Percentiles rank a stretch among this genome's conserved stretches.
Conservation (phyloP, 768 basidiomycete genomes). For the Phylloporus scabripes region DNA sequence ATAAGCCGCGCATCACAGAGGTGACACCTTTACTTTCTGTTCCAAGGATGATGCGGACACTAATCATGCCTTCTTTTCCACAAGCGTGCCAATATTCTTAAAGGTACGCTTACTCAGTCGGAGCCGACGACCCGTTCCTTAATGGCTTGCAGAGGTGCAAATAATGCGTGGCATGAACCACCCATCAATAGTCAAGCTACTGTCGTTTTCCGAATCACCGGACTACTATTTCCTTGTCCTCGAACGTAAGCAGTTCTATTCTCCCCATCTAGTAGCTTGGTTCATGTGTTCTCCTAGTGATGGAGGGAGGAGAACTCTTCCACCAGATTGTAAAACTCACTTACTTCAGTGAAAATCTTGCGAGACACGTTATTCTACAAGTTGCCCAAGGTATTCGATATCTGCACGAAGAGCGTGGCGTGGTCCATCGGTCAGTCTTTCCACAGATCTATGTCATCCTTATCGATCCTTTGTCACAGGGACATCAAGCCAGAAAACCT, state of each 20-base stretch:
- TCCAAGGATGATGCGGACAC: conserved; percentile 14
- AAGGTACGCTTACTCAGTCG: conserved; percentile 45
- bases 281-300: conserved; percentile 47
- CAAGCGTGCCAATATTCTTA: conserved; percentile 95
- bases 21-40: conserved; percentile 41
- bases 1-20: conserved; percentile 97
- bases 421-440: conserved; percentile 74
- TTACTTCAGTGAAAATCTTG: conserved; percentile 96
- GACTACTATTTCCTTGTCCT: conserved; percentile 94
- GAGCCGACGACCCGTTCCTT: neutral
- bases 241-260: conserved; percentile 58
- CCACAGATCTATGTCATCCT: neutral
- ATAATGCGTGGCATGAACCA: conserved; percentile 97
- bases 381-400: conserved; percentile 92
- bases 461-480: conserved; percentile 22
- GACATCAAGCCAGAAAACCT: conserved; percentile 99
- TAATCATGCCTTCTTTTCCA: conserved; percentile 14
- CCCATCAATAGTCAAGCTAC: conserved; percentile 87
- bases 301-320: conserved; percentile 98
- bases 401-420: conserved; percentile 95
- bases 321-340: conserved; percentile 99
- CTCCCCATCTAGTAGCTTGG: neutral
- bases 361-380: conserved; percentile 95
- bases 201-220: conserved; percentile 85
- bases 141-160: conserved; percentile 72